Evolutionary conservation across 495 filamentous ascomycete species (phyloP).

Genomic region (Parmelia sp.): DNA sequence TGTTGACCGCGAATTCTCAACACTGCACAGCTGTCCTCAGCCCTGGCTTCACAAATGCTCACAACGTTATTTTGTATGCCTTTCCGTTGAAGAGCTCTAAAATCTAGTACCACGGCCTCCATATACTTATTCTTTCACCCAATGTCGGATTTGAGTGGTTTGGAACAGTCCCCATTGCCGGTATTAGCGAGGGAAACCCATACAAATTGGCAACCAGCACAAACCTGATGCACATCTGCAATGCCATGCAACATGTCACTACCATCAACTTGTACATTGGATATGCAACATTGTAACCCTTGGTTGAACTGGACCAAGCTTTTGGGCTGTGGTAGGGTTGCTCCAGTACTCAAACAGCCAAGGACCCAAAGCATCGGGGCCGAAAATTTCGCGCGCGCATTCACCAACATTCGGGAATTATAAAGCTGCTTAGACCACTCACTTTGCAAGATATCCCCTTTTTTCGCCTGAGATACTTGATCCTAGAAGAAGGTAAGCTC

Average conservation of each 20-base stretch:
- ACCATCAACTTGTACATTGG: neutral
- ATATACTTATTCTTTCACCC: no score
- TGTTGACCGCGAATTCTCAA: no score
- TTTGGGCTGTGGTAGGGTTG: neutral
- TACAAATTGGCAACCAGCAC: neutral
- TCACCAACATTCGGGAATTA: no score
- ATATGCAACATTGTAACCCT: no score
- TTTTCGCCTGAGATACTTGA: neutral
- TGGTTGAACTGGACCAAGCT: neutral
- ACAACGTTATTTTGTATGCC: neutral
- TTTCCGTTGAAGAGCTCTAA: neutral
- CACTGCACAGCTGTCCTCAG: no score
- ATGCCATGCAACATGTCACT: neutral
- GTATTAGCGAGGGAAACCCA: neutral
- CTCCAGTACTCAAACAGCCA: neutral
- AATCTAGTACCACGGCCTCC: neutral
- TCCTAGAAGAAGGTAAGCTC: neutral
- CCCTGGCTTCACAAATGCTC: neutral
- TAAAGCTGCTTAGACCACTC: no score
- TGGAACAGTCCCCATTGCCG: neutral
- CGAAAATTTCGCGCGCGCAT: no score
- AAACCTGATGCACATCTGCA: neutral
- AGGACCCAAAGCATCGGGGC: neutral
- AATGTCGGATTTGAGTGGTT: neutral
- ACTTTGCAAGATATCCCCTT: no score